A percentile compares a stretch with the other conserved stretches of the same genome.
Conservation (phyloP, 2,329 filamentous ascomycete genomes). For the Xylaria sp. region DNA sequence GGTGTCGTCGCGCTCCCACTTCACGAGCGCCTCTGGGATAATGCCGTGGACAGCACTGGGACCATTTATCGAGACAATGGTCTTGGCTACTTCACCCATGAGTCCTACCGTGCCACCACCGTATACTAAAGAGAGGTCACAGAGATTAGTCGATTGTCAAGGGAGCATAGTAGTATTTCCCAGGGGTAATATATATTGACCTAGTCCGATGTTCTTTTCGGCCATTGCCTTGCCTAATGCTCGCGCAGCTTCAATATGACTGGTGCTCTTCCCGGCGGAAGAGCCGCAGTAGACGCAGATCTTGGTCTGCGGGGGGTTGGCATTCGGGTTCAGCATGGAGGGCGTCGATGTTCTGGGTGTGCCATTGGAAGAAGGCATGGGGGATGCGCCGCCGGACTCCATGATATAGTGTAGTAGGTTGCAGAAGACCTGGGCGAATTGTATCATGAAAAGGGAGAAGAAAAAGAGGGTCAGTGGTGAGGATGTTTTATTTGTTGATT, state of each 20-base stretch:
- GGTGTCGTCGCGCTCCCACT: conserved; percentile 76
- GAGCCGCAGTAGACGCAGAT: conserved; percentile 97
- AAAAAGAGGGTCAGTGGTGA: background rate
- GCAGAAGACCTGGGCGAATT: background rate
- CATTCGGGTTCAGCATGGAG: conserved; percentile 47
- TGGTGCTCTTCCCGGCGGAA: conserved; percentile 75
- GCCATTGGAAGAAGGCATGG: conserved; percentile 49
- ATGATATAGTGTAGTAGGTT: conserved; percentile 45
- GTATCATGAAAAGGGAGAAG: background rate
- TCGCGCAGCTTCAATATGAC: conserved; percentile 82
- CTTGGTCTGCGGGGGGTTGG: conserved; percentile 63
- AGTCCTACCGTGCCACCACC: conserved; percentile 93
- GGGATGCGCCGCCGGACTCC: conserved; percentile 56
- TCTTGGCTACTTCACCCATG: conserved; percentile 93
- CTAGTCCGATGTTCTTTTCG: conserved; percentile 79
- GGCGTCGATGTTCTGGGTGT: conserved; percentile 47
- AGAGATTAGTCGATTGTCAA: conserved; percentile 28
- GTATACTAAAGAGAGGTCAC: conserved; percentile 70
- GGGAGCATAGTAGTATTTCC: background rate
- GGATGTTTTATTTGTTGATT: conserved; percentile 17
- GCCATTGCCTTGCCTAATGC: conserved; percentile 79
- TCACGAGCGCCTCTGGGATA: conserved; percentile 86
- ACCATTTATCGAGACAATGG: conserved; percentile 84
- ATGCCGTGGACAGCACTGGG: conserved; percentile 89
- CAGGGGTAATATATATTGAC: conserved; percentile 57